A percentile compares a stretch with the other conserved stretches of the same genome.
Evolutionary conservation across 2,329 filamentous ascomycete species (phyloP).

Genomic region (Colletotrichum somersetense): DNA sequence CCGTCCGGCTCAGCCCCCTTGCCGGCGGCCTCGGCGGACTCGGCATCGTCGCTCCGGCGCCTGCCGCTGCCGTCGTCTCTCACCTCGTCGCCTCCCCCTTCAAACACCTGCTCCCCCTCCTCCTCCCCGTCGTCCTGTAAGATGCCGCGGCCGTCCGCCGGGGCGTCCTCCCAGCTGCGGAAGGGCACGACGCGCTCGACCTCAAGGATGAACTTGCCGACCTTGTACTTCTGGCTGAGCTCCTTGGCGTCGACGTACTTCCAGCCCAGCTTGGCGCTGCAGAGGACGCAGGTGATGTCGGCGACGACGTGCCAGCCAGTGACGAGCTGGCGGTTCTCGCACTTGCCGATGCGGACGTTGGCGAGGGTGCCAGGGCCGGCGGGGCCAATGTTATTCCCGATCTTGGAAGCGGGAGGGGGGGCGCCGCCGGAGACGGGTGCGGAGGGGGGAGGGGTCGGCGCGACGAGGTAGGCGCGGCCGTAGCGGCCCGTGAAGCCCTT

Average conservation of each 20-base stretch:
- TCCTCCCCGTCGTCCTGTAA: slow-evolving; percentile 30
- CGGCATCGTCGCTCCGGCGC: slow-evolving; percentile 36
- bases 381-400: slow-evolving; percentile 37
- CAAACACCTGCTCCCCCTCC: not conserved
- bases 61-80: not conserved
- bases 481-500: slow-evolving; percentile 76
- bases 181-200: slow-evolving; percentile 67
- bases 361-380: slow-evolving; percentile 53
- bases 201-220: slow-evolving; percentile 77
- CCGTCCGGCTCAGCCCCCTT: slow-evolving; percentile 14
- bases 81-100: slow-evolving; percentile 12
- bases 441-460: slow-evolving; percentile 50
- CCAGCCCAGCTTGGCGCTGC: slow-evolving; percentile 72
- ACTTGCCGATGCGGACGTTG: slow-evolving; percentile 68
- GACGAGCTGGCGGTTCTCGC: slow-evolving; percentile 68
- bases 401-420: slow-evolving; percentile 68
- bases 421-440: slow-evolving; percentile 51
- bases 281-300: slow-evolving; percentile 71
- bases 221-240: slow-evolving; percentile 72
- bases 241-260: slow-evolving; percentile 76
- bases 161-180: slow-evolving; percentile 66
- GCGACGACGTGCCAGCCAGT: slow-evolving; percentile 75
- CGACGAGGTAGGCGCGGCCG: slow-evolving; percentile 73
- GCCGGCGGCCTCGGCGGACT: slow-evolving; percentile 12
- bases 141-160: slow-evolving; percentile 31